These are phyloP conservation scores for Calonectria pauciramosa DNA, from an alignment of 2,329 filamentous ascomycete species.

Conservation along the genomic window DNA sequence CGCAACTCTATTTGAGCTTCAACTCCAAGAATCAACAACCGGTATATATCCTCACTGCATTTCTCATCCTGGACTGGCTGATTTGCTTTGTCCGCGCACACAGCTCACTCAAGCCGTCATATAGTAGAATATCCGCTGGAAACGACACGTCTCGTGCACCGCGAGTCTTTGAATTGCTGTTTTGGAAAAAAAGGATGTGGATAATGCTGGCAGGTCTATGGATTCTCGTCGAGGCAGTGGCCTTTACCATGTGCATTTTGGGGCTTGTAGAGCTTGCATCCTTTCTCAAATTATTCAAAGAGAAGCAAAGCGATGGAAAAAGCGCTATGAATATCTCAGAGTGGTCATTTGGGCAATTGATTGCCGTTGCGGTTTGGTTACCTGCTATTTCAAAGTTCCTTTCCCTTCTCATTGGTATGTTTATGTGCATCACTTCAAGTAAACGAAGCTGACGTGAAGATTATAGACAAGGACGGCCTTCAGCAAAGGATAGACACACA, in stretches of 20 bases:
- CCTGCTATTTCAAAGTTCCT: background rate
- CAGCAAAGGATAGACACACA: background rate
- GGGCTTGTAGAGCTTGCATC: background rate
- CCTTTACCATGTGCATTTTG: background rate
- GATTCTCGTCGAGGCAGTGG: background rate
- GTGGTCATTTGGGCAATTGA: background rate
- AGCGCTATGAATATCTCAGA: background rate
- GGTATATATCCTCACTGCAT: background rate
- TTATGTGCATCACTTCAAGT: too few relatives aligned
- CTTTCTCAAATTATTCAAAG: background rate
- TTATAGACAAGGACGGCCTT: background rate
- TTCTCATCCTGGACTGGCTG: background rate
- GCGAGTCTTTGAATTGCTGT: background rate
- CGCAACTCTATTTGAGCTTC: background rate
- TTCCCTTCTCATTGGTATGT: background rate
- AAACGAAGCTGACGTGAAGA: background rate
- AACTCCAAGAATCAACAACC: background rate
- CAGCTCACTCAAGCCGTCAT: background rate
- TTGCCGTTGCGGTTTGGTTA: background rate
- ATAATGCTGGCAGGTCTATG: background rate
- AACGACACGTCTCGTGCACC: background rate
- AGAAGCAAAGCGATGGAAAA: background rate
- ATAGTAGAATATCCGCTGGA: background rate
- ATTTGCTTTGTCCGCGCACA: background rate
- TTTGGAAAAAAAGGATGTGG: background rate